phyloP scores from a whole-genome alignment of 2,329 filamentous ascomycete genomes.

The Neopestalotiopsis sp. region DNA sequence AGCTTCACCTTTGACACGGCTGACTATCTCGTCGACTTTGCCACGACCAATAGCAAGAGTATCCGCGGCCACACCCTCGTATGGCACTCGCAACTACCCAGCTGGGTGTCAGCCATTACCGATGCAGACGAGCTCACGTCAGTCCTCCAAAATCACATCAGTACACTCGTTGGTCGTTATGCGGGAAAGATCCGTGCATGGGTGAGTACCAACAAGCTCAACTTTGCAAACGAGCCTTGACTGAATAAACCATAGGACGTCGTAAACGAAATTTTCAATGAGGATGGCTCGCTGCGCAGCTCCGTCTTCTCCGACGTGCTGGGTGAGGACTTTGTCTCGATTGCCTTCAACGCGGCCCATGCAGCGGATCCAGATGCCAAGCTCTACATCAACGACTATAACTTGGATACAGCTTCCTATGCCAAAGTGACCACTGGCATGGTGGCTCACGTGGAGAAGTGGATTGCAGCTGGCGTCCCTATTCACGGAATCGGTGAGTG shows the following conservation, averaged over 20 bases:
- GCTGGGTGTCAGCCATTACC: slow-evolving; percentile 60
- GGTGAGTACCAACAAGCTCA: slow-evolving; percentile 26
- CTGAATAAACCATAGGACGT: slow-evolving; percentile 51
- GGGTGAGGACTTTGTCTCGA: slow-evolving; percentile 72
- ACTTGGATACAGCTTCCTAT: slow-evolving; percentile 65
- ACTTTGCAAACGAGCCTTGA: slow-evolving; percentile 19
- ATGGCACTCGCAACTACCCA: slow-evolving; percentile 67
- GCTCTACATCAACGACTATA: slow-evolving; percentile 80
- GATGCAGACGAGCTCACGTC: slow-evolving; percentile 48
- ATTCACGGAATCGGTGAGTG: slow-evolving; percentile 61
- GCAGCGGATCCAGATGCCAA: slow-evolving; percentile 70
- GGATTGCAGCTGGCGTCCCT: slow-evolving; percentile 64
- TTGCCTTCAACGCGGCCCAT: slow-evolving; percentile 73
- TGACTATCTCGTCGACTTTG: slow-evolving; percentile 66
- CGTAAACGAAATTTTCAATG: slow-evolving; percentile 68
- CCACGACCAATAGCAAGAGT: slow-evolving; percentile 58
- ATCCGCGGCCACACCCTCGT: slow-evolving; percentile 71
- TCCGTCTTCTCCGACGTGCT: slow-evolving; percentile 72
- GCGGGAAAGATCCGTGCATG: slow-evolving; percentile 62
- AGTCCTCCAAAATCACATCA: slow-evolving; percentile 66
- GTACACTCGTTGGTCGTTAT: slow-evolving; percentile 60
- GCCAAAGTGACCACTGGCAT: slow-evolving; percentile 61
- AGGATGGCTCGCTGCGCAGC: slow-evolving; percentile 63
- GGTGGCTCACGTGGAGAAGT: slow-evolving; percentile 64
- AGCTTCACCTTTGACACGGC: slow-evolving; percentile 62